Evolutionary conservation across 176 grass and related monocot genomes (phyloP).

Genomic region (Rhynchospora pubera): DNA sequence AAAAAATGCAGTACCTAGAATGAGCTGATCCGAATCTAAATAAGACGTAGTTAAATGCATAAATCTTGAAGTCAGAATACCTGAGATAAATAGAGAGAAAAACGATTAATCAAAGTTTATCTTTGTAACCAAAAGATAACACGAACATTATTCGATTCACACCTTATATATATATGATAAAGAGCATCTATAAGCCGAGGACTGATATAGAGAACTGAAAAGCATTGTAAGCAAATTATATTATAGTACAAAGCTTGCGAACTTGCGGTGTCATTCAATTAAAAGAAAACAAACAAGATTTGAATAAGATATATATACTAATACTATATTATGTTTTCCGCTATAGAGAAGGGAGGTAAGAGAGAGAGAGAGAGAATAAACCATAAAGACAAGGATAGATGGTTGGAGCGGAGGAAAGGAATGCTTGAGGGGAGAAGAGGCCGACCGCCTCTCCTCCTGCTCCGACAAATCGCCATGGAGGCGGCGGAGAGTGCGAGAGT

Average conservation of each 20-base stretch:
- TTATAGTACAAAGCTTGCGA: too few species aligned
- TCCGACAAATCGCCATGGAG: conserved; percentile 25
- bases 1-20: too few species aligned
- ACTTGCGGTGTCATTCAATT: too few species aligned
- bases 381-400: conserved; percentile 52
- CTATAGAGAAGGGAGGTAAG: neutral
- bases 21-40: conserved; percentile 56
- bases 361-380: conserved; percentile 13
- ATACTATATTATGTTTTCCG: neutral
- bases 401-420: neutral
- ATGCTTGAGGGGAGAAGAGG: conserved; percentile 29
- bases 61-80: conserved; percentile 81
- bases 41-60: conserved; percentile 49
- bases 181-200: neutral
- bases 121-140: neutral
- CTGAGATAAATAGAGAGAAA: conserved; percentile 26
- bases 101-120: neutral
- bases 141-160: neutral
- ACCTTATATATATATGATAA: neutral
- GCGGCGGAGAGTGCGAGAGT: neutral
- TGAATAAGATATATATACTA: too few species aligned
- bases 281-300: neutral
- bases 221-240: neutral
- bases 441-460: conserved; percentile 38
- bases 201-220: neutral